Evolutionary conservation across 164 flowering plant species (phyloP), one percentile per base, ranked within the genome.

Genomic region (Nymphaea thermarum): DNA sequence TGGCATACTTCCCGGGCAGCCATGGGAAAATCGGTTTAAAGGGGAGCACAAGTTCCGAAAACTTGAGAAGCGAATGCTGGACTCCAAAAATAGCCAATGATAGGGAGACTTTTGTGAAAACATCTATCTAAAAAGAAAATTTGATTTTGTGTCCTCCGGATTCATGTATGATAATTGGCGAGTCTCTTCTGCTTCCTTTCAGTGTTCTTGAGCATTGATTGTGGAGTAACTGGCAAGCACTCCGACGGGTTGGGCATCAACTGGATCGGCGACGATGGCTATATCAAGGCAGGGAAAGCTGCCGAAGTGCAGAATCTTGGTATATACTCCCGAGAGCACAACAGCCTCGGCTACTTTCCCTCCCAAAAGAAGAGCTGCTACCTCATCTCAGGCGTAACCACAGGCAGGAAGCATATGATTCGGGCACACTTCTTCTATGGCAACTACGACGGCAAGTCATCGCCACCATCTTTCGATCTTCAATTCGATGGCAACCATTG

Each of bases 381-480:
- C 74, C 16, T 70, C 2, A 42, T 80, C 14, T 15, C 11, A 0
- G 69, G 43, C 4, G 68, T 63, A 1, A 57, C 60, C 18, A 70
- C 72, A 3, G 72, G 43, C 3, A 25, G 43, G 6, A 63, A 44
- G 2, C 63, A 75, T 16, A 74, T 79, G 15, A 68, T 77, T 15
- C 80, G 83, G 0, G 79, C 83, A 4, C 51, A 44, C 18, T 76
- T 76, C 62, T 65, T 57, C 43, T 76, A 76, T 25, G 76, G 79
- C 25, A 78, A 82, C 67, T 82, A 80, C 45, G 85, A 82, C 44
- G 64, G 62, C 18, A 75, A 66, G 8, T 71, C 72, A 0, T 67
- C 74, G n/a, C 85, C 85, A 3, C 83, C 83, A 0, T 57, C 72
- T 3, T 82, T 80, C 15, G 80, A 73, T 65, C 77, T 80, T 5